Evolutionary conservation across 495 filamentous ascomycete species (phyloP), one percentile per base, ranked within the genome.

Genomic region (Podospora fimiseda): DNA sequence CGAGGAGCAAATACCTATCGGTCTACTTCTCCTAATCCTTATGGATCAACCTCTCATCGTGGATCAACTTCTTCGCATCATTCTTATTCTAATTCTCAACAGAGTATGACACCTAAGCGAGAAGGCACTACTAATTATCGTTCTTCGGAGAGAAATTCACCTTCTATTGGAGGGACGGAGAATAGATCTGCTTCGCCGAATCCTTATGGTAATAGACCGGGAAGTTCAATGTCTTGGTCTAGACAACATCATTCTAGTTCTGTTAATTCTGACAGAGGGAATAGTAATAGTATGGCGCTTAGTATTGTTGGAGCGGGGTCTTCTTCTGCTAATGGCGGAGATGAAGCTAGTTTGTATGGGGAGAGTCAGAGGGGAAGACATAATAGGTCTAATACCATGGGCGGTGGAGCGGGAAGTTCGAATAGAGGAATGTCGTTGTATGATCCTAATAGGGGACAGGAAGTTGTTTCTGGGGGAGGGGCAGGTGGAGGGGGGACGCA

Each of bases 261-360:
- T 41, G 53, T 21, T 21, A 50, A 37, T 36, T 76, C 75, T 21
- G 84, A 30, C 6, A 45, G 23, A 5, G 27, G 20, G 4, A n/a
- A 9, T 9, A 42, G 43, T 18, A 38, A 85, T 23, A 21, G 18
- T 30, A 91, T 91, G 87, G 87, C 90, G 38, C 72, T 93, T 53
- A 86, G 91, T 71, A 78, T 95, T 27, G 88, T 77, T 77, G 4
- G 63, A n/a, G n/a, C n/a, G n/a, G n/a, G n/a, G n/a, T n/a, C n/a
- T n/a, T n/a, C n/a, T 58, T 16, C 23, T 22, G 19, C n/a, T 20
- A 3, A 36, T 42, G 9, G 60, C 61, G 58, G 56, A 2, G 68
- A 62, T 13, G 58, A 61, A 3, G 64, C 57, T 20, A 59, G 56
- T 7, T 62, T 73, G 21, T 77, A 81, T 41, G 70, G 72, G 52